Conservation (phyloP, 73 alveolate species). For the Paramecium pentaurelia region DNA sequence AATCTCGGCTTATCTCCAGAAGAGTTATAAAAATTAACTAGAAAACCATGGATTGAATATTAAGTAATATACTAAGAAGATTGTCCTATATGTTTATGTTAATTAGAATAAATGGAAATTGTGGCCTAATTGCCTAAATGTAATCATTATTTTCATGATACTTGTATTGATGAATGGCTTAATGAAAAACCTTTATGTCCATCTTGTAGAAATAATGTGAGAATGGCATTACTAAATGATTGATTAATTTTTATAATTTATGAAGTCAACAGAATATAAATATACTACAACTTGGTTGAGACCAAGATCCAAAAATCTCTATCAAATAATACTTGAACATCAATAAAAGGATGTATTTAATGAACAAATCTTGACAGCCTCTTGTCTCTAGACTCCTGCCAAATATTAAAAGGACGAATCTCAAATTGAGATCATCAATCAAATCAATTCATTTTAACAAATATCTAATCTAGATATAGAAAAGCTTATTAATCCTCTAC, state of each 20-base stretch:
- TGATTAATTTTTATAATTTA: neutral
- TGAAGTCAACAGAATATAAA: neutral
- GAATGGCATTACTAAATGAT: neutral
- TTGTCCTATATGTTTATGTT: neutral
- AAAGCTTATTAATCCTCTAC: neutral
- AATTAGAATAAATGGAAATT: neutral
- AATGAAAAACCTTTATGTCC: constrained; percentile 4
- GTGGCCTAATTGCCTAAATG: neutral
- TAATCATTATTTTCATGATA: constrained; percentile 21
- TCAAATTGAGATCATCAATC: neutral
- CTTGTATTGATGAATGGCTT: constrained; percentile 50
- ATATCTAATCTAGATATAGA: neutral
- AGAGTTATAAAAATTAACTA: neutral
- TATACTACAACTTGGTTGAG: neutral
- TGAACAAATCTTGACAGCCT: neutral
- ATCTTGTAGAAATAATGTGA: neutral
- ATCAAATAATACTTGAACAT: neutral
- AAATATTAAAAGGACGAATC: neutral
- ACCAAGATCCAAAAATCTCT: neutral
- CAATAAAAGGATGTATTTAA: neutral
- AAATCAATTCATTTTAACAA: neutral
- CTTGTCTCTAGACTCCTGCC: neutral
- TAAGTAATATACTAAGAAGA: neutral
- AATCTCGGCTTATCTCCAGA: neutral
- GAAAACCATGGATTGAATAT: neutral